A percentile compares a stretch with the other conserved stretches of the same genome.
Evolutionary conservation across 2,329 filamentous ascomycete species (phyloP).

Genomic region (Trichoderma aggressivum): DNA sequence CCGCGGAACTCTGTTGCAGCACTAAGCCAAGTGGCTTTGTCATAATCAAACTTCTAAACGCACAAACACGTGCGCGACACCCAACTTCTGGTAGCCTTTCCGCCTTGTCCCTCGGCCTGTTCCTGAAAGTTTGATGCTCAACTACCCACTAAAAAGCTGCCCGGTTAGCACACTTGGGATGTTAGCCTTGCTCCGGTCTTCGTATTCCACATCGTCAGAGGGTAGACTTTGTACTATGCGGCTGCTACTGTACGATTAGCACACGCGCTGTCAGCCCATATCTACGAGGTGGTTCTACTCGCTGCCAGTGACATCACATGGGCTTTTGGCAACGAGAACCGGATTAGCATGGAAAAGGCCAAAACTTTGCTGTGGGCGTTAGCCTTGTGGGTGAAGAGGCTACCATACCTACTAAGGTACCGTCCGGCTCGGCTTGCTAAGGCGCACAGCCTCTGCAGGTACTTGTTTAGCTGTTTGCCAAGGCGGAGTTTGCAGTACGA

Average conservation of each 20-base stretch:
- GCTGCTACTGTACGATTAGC: neutral
- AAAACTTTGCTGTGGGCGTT: neutral
- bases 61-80: neutral
- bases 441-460: conserved; percentile 13
- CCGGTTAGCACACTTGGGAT: neutral
- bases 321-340: neutral
- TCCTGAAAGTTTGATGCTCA: conserved; percentile 14
- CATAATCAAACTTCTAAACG: neutral
- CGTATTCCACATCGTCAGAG: neutral
- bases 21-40: neutral
- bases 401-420: too few relatives aligned
- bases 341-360: neutral
- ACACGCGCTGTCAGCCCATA: neutral
- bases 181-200: neutral
- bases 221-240: neutral
- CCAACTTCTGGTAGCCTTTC: neutral
- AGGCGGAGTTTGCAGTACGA: neutral
- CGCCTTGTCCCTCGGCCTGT: conserved; percentile 13
- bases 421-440: conserved; percentile 4
- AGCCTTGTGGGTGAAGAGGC: neutral
- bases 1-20: conserved; percentile 10
- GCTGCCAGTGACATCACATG: neutral
- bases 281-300: neutral
- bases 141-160: neutral
- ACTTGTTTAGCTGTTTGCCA: neutral